Evolutionary conservation across 768 basidiomycete species (phyloP).

Genomic region (Leccinum arenicola): DNA sequence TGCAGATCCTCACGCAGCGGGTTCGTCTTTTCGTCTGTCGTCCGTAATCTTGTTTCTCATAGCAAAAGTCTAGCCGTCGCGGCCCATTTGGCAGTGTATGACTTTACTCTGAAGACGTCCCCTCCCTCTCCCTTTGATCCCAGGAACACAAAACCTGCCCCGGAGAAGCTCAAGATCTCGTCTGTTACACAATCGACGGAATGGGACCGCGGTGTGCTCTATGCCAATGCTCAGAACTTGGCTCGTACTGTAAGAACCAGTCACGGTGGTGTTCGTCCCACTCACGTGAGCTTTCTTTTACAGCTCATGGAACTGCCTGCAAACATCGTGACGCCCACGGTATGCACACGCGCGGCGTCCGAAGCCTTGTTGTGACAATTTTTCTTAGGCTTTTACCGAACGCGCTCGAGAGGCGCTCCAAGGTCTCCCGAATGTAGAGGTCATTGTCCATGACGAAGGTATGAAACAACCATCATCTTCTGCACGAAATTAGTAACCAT

Average conservation of each 20-base stretch:
- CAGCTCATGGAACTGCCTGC: constrained; percentile 84
- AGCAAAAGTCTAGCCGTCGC: constrained; percentile 56
- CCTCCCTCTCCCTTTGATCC: constrained; percentile 67
- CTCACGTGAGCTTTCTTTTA: not conserved
- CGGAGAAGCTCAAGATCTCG: constrained; percentile 47
- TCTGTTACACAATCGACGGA: constrained; percentile 47
- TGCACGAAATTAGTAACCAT: not conserved
- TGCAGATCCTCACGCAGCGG: constrained; percentile 73
- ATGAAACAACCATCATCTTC: not conserved
- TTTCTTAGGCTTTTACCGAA: constrained; percentile 61
- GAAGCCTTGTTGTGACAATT: not conserved
- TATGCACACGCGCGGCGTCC: constrained; percentile 25
- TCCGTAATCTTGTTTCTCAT: not conserved
- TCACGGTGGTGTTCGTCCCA: not conserved
- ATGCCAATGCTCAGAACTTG: constrained; percentile 76
- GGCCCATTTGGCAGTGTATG: constrained; percentile 70
- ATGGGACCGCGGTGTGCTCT: constrained; percentile 73
- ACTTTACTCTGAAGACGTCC: constrained; percentile 76
- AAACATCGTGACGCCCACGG: constrained; percentile 84
- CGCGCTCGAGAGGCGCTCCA: constrained; percentile 65
- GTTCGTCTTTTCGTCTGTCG: constrained; percentile 32
- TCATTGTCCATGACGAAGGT: constrained; percentile 77
- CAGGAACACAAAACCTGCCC: constrained; percentile 47
- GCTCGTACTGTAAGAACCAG: constrained; percentile 60
- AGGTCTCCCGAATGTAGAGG: constrained; percentile 62